phyloP scores from a whole-genome alignment of 805 yeast species.

The Debaryomyces hansenii region DNA sequence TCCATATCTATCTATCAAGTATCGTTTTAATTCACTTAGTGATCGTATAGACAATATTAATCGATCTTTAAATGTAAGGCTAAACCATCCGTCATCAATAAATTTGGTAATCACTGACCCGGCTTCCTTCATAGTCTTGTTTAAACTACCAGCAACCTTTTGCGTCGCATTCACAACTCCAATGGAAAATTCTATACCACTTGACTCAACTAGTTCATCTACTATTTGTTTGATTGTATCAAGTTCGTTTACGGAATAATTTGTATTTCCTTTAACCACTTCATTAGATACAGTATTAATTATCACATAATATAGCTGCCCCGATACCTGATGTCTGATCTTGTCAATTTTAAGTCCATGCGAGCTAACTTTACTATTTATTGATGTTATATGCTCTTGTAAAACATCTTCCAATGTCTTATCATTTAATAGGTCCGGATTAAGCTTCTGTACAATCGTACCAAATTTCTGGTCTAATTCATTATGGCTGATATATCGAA shows the following conservation, averaged over 20 bases:
- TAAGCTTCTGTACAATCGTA: slow-evolving; percentile 11
- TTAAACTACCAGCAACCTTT: slow-evolving; percentile 20
- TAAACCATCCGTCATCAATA: slow-evolving; percentile 56
- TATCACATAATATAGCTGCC: slow-evolving; percentile 33
- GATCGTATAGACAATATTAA: slow-evolving; percentile 41
- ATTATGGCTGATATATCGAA: slow-evolving; percentile 18
- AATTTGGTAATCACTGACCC: slow-evolving; percentile 38
- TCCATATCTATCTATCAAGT: slow-evolving; percentile 46
- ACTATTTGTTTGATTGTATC: slow-evolving; percentile 45
- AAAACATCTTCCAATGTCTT: slow-evolving; percentile 7
- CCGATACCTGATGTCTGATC: slow-evolving; percentile 34
- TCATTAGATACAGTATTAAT: slow-evolving; percentile 43
- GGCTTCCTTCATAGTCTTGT: slow-evolving; percentile 35
- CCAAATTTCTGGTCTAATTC: slow-evolving; percentile 23
- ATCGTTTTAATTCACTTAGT: slow-evolving; percentile 48
- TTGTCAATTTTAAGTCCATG: slow-evolving; percentile 46
- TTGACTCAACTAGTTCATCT: slow-evolving; percentile 44
- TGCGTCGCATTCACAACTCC: slow-evolving; percentile 37
- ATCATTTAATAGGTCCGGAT: slow-evolving; percentile 1
- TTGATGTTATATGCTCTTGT: slow-evolving; percentile 21
- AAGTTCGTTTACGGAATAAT: slow-evolving; percentile 37
- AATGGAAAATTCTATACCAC: slow-evolving; percentile 33
- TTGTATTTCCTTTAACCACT: slow-evolving; percentile 39
- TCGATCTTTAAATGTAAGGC: slow-evolving; percentile 25
- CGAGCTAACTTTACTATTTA: slow-evolving; percentile 30